Conservation (phyloP, 352 stramenopile species). For the Globisporangium acanthophoron region DNA sequence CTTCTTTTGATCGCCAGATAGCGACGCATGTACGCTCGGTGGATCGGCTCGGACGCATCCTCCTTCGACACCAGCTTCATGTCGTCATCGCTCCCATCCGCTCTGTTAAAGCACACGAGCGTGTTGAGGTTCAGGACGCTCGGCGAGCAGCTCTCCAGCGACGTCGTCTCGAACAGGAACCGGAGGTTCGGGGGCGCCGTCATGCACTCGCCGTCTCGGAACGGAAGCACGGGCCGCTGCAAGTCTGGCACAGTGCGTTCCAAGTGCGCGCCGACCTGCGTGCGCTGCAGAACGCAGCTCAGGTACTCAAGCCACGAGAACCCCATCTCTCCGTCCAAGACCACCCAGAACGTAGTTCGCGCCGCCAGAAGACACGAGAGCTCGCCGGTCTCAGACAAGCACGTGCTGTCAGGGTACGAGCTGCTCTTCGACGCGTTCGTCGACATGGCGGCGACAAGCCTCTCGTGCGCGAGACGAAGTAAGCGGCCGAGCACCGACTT, state of each 20-base stretch:
- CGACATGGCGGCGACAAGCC: conserved; percentile 4
- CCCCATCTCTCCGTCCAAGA: conserved; percentile 39
- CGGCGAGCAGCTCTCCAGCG: conserved; percentile 29
- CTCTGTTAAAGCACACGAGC: conserved; percentile 19
- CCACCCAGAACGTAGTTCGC: conserved; percentile 30
- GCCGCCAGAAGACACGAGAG: conserved; percentile 8
- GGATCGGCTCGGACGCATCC: conserved; percentile 10
- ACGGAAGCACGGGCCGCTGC: conserved; percentile 13
- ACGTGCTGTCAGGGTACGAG: not conserved
- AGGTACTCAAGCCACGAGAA: conserved; percentile 37
- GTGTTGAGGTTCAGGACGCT: conserved; percentile 21
- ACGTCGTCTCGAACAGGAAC: conserved; percentile 53
- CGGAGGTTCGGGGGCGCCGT: conserved; percentile 55
- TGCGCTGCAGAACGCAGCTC: conserved; percentile 16
- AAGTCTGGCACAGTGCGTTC: not conserved
- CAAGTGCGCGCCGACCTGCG: not conserved
- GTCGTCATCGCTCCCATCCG: not conserved
- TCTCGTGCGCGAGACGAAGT: conserved; percentile 27
- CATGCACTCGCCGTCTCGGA: conserved; percentile 48
- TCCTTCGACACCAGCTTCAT: not conserved
- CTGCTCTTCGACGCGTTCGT: not conserved
- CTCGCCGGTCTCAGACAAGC: no score
- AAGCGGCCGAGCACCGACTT: conserved; percentile 32
- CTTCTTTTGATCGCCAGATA: conserved; percentile 22
- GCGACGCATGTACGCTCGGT: conserved; percentile 21